Base-by-base conservation (phyloP, 129 eudicot species). In the Scalesia atractyloides region DNA sequence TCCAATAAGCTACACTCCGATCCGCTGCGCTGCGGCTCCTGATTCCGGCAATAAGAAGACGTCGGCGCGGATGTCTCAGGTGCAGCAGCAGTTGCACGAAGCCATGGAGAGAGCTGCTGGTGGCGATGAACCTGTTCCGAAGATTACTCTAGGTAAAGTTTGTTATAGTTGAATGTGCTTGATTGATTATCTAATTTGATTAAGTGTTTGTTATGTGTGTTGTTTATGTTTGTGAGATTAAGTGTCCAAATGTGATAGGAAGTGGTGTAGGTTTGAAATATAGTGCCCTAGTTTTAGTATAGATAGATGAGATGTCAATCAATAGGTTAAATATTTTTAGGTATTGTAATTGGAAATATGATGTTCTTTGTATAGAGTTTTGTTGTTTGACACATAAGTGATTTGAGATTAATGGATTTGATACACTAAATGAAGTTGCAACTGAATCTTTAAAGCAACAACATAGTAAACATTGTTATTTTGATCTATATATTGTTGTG, bases 101-200 rank as follows among this genome's bases (percentile, higher is more conserved):
- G 95, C 98, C 11, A 72, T 83, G 77, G 97, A 93, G 75, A 82
- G 96, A 58, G 79, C 96, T 71, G 84, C 76, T 34, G 92, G 90
- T 10, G 81, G 79, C 68, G 67, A 76, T 18, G 91, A 89, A 51
- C 95, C 98, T 62, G 78, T 86, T 33, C 96, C 98, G 0, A 89
- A 84, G 63, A 83, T 92, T 62, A 81, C 88, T 64, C 79, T 92
- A 66, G 97, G 97, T 91, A 81, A n/a, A 50, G 0, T 0, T 46
- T 68, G 10, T 7, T 24, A 10, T 10, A 24, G 64, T 19, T 36
- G 11, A 43, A 2, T 9, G 1, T 13, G n/a, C 10, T 26, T 24
- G 5, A 7, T 33, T 57, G 12, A 24, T 16, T 52, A 22, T 2
- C 7, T 33, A 47, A 8, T 64, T 4, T 17, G 43, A 74, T 65